These are phyloP conservation scores for Phylloporus rhodoxanthus DNA, from an alignment of 768 basidiomycete species.

Conservation along the genomic window DNA sequence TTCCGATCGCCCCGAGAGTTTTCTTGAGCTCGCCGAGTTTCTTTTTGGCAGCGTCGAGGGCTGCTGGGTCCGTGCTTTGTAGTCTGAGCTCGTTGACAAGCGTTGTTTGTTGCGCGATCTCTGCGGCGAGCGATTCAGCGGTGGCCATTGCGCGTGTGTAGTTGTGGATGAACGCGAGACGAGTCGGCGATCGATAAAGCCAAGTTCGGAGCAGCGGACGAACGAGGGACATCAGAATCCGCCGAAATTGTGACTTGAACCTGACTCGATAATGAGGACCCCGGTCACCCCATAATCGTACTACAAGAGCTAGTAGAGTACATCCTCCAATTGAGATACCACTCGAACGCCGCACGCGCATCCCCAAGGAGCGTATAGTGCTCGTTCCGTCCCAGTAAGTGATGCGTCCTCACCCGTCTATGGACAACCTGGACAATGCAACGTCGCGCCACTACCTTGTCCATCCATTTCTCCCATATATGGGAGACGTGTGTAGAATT, in stretches of 20 bases:
- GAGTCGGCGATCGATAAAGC: constrained; percentile 32
- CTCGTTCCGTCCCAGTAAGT: constrained; percentile 7
- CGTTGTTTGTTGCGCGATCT: constrained; percentile 51
- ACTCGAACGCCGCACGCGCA: constrained; percentile 18
- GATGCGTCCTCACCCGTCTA: constrained; percentile 1
- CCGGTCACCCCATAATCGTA: constrained; percentile 14
- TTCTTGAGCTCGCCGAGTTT: constrained; percentile 66
- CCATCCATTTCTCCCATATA: constrained; percentile 17
- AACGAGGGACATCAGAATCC: constrained; percentile 13
- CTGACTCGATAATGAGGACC: constrained; percentile 24
- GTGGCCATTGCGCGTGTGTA: constrained; percentile 34
- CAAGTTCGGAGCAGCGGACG: constrained; percentile 16
- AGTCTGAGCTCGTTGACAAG: constrained; percentile 59
- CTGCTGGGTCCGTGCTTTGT: constrained; percentile 44
- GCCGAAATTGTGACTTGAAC: constrained; percentile 3
- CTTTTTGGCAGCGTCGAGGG: constrained; percentile 60
- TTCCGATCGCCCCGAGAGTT: constrained; percentile 39
- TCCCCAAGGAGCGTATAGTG: constrained; percentile 19
- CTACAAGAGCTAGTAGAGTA: constrained; percentile 1
- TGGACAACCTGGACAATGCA: constrained; percentile 3
- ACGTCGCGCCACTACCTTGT: constrained; percentile 13
- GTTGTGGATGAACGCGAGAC: constrained; percentile 11
- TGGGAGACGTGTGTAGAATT: constrained; percentile 16
- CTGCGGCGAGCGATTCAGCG: constrained; percentile 41
- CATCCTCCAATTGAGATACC: constrained; percentile 13